Base-by-base conservation (phyloP, 371 early-diverging fungal species). In the Lichtheimia hyalospora region DNA sequence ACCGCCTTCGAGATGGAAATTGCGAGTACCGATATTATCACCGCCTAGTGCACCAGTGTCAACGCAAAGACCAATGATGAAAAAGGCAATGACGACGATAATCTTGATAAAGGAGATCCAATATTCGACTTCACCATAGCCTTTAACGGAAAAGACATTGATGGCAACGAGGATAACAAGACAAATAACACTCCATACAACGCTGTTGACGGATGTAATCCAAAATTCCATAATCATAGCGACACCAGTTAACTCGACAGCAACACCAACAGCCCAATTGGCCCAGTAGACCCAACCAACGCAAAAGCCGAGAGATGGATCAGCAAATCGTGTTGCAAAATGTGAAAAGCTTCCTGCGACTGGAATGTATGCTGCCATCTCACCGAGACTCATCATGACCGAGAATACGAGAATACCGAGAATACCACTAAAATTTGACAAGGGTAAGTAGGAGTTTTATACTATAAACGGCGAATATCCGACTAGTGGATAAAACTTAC, bases 341-440 rank as follows among this genome's bases (percentile, higher is more conserved):
- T 88, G 86, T 66, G 88, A 85, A 79, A 96, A 93, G 6, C 89
- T 84, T 21, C 94, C 96, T 6, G 92, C 77, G 5, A 92, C 88
- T 8, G 96, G 96, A 49, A 93, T 85, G 54, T 83, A 77, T 0
- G 95, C 89, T 6, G 91, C 84, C 92, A 96, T 91, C 64, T 94
- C 95, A 61, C 93, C 95, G 50, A 95, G 80, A 40, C 90, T 87
- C 63, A 89, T 88, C 81, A 91, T 86, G 51, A 92, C 85, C 59
- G 86, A 90, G 57, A 84, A 94, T 5, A 96, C 92, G 79, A 92
- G 81, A n/a, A 87, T 65, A 55, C 93, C 93, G n/a, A 90, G 86
- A 49, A 88, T 62, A 20, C 62, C 62, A 55, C 62, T 62, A 44
- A 27, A 34, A 34, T 46, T 18, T 21, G 21, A 43, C 21, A 52